Evolutionary conservation across 116 monocot genomes (phyloP).

Genomic region (Iris pallida): DNA sequence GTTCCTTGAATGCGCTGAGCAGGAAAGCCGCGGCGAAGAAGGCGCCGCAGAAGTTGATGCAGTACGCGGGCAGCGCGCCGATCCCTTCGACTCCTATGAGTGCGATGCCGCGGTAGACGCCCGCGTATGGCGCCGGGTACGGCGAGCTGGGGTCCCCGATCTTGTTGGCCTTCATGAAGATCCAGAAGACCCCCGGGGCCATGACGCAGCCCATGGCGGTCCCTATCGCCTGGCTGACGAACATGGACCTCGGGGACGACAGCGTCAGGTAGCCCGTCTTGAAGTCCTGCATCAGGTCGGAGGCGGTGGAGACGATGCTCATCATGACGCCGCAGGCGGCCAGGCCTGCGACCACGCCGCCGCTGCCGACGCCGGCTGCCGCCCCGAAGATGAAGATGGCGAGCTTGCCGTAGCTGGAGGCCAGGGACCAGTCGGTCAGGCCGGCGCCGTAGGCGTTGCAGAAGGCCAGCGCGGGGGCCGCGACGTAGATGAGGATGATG

Average conservation of each 20-base stretch:
- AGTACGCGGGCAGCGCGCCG: neutral
- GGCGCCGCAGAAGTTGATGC: neutral
- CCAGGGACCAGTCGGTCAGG: constrained; percentile 43
- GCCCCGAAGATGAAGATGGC: constrained; percentile 33
- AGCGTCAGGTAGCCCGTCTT: constrained; percentile 37
- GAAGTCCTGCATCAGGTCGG: constrained; percentile 41
- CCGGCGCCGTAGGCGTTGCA: constrained; percentile 40
- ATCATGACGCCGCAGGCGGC: constrained; percentile 40
- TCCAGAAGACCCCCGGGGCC: constrained; percentile 40
- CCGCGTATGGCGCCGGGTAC: constrained; percentile 56
- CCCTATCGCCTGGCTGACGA: constrained; percentile 32
- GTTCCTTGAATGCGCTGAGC: neutral
- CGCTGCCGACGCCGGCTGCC: constrained; percentile 15
- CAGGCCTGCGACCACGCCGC: constrained; percentile 32
- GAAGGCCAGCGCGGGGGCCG: constrained; percentile 51
- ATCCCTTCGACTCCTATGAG: constrained; percentile 19
- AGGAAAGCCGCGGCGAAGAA: neutral
- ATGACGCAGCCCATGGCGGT: constrained; percentile 37
- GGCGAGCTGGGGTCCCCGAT: constrained; percentile 15
- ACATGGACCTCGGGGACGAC: constrained; percentile 38
- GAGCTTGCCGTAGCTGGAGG: constrained; percentile 28
- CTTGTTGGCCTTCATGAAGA: constrained; percentile 40
- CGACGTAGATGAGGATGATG: constrained; percentile 29
- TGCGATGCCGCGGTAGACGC: constrained; percentile 55
- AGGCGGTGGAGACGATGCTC: constrained; percentile 28